phyloP scores from a whole-genome alignment of 2,329 filamentous ascomycete genomes.

The Hymenoscyphus infarciens region DNA sequence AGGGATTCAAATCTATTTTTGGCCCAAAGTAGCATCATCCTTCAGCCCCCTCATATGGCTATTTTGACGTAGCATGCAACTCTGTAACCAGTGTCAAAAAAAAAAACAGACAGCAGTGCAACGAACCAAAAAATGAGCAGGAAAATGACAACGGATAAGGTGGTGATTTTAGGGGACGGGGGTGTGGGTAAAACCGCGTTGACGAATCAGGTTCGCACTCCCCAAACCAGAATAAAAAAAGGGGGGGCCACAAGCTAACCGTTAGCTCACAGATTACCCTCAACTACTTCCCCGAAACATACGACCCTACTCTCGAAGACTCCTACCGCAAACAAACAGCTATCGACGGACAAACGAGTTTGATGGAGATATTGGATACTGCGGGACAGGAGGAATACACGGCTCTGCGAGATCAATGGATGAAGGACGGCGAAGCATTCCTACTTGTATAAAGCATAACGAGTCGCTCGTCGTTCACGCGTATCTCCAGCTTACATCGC shows the following conservation, averaged over 20 bases:
- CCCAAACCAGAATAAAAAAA: neutral
- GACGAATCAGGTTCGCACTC: conserved; percentile 5
- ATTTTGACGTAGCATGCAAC: too few species aligned
- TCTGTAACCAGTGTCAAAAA: too few species aligned
- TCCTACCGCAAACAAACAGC: conserved; percentile 7
- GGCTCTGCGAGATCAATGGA: conserved; percentile 9
- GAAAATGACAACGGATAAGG: neutral
- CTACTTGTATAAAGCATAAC: conserved; percentile 11
- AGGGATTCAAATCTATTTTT: too few species aligned
- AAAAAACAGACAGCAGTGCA: too few species aligned
- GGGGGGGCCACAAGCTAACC: neutral
- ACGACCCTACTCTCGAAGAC: conserved; percentile 13
- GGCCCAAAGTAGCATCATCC: too few species aligned
- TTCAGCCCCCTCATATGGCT: too few species aligned
- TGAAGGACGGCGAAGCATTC: conserved; percentile 6
- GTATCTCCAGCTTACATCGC: neutral
- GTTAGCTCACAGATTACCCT: conserved; percentile 4
- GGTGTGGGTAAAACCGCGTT: conserved; percentile 12
- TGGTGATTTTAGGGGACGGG: conserved; percentile 10
- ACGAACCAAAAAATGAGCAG: too few species aligned
- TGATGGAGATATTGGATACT: conserved; percentile 14
- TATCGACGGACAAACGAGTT: conserved; percentile 8
- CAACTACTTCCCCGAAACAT: conserved; percentile 2
- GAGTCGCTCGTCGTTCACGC: conserved; percentile 3
- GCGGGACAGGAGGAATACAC: conserved; percentile 13